Conservation (phyloP, 768 basidiomycete species). For the Neoboletus brunneissimus region DNA sequence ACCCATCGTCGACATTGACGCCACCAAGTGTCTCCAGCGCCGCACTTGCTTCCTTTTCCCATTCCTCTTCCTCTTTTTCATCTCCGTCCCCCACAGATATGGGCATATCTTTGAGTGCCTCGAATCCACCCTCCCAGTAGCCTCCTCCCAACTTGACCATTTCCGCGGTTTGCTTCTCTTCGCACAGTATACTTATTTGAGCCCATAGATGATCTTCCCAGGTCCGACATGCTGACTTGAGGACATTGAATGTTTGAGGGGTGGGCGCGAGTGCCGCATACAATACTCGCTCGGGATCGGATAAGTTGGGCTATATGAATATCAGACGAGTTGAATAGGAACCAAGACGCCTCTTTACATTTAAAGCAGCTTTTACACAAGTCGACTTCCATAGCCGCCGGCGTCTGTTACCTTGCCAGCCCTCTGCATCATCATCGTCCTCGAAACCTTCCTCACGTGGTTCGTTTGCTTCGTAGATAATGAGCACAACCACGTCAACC, state of each 20-base stretch:
- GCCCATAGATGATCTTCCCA: constrained; percentile 99
- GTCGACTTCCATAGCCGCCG: constrained; percentile 85
- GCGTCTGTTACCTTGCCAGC: constrained; percentile 72
- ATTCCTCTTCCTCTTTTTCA: constrained; percentile 49
- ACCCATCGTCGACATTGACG: constrained; percentile 66
- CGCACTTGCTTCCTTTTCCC: constrained; percentile 61
- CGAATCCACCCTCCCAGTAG: constrained; percentile 75
- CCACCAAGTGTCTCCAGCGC: constrained; percentile 57
- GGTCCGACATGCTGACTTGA: constrained; percentile 74
- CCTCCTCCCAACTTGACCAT: constrained; percentile 62
- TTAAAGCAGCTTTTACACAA: constrained; percentile 76
- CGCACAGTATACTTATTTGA: constrained; percentile 74
- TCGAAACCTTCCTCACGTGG: constrained; percentile 46
- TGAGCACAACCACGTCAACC: constrained; percentile 30
- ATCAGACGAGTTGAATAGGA: constrained; percentile 5
- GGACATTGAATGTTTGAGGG: constrained; percentile 57
- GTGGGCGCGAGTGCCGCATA: constrained; percentile 84
- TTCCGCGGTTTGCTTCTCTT: constrained; percentile 72
- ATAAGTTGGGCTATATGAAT: constrained; percentile 46
- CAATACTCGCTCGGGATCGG: constrained; percentile 75
- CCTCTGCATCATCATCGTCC: constrained; percentile 41
- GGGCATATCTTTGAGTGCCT: constrained; percentile 41
- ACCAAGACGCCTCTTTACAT: constrained; percentile 39
- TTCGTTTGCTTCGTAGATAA: constrained; percentile 44
- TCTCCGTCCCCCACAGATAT: constrained; percentile 28